Conservation (phyloP, 345 rosid species). For the Xanthoceras sorbifolium region DNA sequence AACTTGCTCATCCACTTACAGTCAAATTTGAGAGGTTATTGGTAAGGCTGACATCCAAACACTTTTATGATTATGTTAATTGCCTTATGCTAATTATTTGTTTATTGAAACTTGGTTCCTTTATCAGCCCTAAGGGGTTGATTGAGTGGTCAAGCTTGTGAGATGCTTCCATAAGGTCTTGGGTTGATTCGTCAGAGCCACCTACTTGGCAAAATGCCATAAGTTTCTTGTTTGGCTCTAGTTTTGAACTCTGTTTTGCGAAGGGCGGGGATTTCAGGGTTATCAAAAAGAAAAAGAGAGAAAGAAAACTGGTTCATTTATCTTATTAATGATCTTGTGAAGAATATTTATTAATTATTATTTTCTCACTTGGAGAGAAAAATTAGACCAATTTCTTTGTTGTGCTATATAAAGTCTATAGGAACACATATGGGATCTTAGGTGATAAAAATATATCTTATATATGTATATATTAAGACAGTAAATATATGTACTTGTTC, state of each 20-base stretch:
- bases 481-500: not conserved
- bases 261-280: not conserved
- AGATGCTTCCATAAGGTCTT: not conserved
- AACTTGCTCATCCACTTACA: slow-evolving; percentile 50
- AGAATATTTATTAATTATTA: not conserved
- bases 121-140: too few species aligned
- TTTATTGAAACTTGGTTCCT: not conserved
- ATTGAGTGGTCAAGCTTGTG: too few species aligned
- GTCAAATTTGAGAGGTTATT: slow-evolving; percentile 67
- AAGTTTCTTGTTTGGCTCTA: not conserved
- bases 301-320: not conserved
- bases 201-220: not conserved
- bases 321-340: not conserved
- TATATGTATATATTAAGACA: not conserved
- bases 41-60: slow-evolving; percentile 49
- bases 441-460: not conserved
- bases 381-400: not conserved
- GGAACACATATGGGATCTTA: not conserved
- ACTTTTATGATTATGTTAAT: not conserved
- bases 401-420: not conserved
- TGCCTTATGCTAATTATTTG: not conserved
- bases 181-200: not conserved
- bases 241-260: not conserved
- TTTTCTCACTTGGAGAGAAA: not conserved
- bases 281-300: not conserved